phyloP scores from a whole-genome alignment of 2,329 filamentous ascomycete genomes.

The Fragosphaeria purpurea region DNA sequence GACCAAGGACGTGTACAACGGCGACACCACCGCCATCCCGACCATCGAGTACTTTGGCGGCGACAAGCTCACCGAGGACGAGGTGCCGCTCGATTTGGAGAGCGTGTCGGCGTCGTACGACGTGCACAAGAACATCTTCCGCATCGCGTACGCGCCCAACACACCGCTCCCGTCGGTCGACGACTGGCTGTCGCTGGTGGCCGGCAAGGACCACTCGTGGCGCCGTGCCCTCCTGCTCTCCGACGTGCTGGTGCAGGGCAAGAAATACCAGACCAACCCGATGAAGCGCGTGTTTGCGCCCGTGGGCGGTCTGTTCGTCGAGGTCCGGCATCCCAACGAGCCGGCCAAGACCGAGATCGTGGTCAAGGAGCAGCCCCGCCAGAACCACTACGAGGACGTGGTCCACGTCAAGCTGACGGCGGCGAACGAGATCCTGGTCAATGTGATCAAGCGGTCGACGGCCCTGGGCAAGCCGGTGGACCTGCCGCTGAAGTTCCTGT shows the following conservation, averaged over 20 bases:
- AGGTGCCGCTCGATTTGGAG: constrained; percentile 68
- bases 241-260: constrained; percentile 87
- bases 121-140: constrained; percentile 69
- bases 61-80: constrained; percentile 58
- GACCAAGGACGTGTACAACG: constrained; percentile 68
- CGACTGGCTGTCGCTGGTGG: constrained; percentile 79
- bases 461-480: constrained; percentile 74
- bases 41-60: constrained; percentile 93
- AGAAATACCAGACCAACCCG: constrained; percentile 96
- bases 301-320: constrained; percentile 75
- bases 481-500: constrained; percentile 78
- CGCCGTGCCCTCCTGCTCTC: constrained; percentile 88
- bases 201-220: constrained; percentile 81
- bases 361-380: constrained; percentile 77
- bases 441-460: constrained; percentile 87
- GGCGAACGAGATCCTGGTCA: constrained; percentile 73
- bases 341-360: constrained; percentile 74
- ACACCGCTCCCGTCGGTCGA: constrained; percentile 68
- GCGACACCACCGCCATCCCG: constrained; percentile 65
- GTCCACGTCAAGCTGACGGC: constrained; percentile 71
- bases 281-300: constrained; percentile 87
- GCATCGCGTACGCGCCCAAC: constrained; percentile 65
- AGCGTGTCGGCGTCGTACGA: constrained; percentile 72
- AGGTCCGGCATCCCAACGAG: constrained; percentile 74
- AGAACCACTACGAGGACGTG: constrained; percentile 79